Evolutionary conservation across 345 rosid species (phyloP).

Genomic region (Corymbia maculata): DNA sequence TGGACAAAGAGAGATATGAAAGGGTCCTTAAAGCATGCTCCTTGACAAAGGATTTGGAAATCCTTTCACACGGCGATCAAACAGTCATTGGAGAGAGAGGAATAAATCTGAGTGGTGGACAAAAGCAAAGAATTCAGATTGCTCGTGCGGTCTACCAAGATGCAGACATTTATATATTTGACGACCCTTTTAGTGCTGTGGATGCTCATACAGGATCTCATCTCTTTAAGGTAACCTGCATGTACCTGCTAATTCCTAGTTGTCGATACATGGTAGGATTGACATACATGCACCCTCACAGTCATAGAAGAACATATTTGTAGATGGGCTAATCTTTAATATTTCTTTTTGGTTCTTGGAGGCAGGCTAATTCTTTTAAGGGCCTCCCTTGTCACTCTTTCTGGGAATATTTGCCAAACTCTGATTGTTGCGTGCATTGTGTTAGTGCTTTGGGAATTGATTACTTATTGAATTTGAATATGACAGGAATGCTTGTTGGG

Average conservation of each 20-base stretch:
- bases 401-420: not conserved
- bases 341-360: not conserved
- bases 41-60: slow-evolving; percentile 61
- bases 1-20: slow-evolving; percentile 66
- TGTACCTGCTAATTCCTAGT: not conserved
- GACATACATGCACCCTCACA: not conserved
- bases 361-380: not conserved
- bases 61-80: slow-evolving; percentile 71
- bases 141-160: slow-evolving; percentile 88
- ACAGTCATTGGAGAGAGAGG: slow-evolving; percentile 89
- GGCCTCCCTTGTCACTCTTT: not conserved
- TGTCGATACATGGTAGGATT: not conserved
- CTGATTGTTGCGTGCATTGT: not conserved
- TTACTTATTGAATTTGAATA: not conserved
- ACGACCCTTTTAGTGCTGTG: slow-evolving; percentile 89
- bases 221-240: slow-evolving; percentile 52
- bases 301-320: not conserved
- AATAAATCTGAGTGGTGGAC: slow-evolving; percentile 83
- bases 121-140: slow-evolving; percentile 76
- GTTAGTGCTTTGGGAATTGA: not conserved
- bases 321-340: not conserved
- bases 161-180: slow-evolving; percentile 72
- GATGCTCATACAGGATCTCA: slow-evolving; percentile 90
- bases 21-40: slow-evolving; percentile 63
- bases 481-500: slow-evolving; percentile 49